These are phyloP conservation scores for Daldinia childiae DNA, from an alignment of 495 filamentous ascomycete genomes.

Conservation along the genomic window DNA sequence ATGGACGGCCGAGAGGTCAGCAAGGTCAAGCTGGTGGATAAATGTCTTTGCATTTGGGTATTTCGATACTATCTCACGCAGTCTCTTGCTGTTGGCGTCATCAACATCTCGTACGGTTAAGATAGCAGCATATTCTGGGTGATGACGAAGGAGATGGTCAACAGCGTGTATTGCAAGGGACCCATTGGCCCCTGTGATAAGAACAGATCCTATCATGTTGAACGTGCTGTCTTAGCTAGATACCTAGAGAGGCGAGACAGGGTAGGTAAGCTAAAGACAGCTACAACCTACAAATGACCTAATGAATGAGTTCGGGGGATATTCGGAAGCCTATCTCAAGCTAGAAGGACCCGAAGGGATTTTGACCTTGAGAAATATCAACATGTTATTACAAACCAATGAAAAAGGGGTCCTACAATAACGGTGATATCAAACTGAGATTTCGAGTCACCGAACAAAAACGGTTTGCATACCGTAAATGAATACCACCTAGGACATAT, in stretches of 20 bases:
- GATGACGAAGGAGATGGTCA: constrained; percentile 48
- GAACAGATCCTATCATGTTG: constrained; percentile 48
- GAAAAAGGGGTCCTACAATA: background rate
- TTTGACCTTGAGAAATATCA: background rate
- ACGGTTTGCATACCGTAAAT: background rate
- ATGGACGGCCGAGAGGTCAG: constrained; percentile 46
- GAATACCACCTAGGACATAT: background rate
- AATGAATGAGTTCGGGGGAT: background rate
- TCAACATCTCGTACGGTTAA: constrained; percentile 53
- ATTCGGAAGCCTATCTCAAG: background rate
- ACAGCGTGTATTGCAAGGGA: constrained; percentile 56
- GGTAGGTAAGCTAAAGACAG: too few relatives aligned
- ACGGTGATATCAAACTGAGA: background rate
- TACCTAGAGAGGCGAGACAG: background rate
- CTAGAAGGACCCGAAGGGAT: background rate
- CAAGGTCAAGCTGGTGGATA: constrained; percentile 53
- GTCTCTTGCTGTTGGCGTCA: constrained; percentile 54
- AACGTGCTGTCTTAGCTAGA: background rate
- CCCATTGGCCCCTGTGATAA: constrained; percentile 61
- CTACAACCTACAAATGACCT: too few relatives aligned
- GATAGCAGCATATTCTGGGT: constrained; percentile 49
- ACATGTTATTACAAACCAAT: background rate
- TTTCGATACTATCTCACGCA: constrained; percentile 47
- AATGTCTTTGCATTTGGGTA: constrained; percentile 43
- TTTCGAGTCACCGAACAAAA: background rate